Conservation (phyloP, 495 filamentous ascomycete genomes). For the Thermochaetoides thermophila region DNA sequence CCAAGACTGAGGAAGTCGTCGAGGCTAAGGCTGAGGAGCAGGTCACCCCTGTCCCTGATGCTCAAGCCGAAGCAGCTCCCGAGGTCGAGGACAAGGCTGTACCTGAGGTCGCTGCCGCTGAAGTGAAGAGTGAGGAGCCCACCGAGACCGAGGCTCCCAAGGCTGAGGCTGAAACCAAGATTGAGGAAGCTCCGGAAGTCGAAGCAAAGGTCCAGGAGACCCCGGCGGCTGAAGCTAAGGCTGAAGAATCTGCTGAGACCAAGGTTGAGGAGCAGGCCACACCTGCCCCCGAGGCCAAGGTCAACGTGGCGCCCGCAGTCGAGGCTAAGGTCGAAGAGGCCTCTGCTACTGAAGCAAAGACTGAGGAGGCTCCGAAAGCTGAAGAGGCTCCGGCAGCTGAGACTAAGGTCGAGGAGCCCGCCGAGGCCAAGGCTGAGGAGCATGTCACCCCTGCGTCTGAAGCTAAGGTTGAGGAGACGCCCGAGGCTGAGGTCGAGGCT, state of each 20-base stretch:
- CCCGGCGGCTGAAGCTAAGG: background rate
- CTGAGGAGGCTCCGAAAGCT: background rate
- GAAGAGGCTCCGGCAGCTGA: constrained; percentile 4
- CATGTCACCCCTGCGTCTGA: too few relatives aligned
- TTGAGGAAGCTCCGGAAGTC: background rate
- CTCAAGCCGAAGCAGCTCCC: too few relatives aligned
- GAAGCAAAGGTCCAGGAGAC: background rate
- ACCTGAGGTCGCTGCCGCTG: too few relatives aligned
- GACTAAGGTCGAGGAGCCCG: constrained; percentile 2
- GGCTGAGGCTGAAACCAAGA: constrained; percentile 1
- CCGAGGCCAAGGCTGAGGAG: constrained; percentile 3
- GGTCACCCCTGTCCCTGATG: background rate
- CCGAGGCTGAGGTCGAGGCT: too few relatives aligned
- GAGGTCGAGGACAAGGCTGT: too few relatives aligned
- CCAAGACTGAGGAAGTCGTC: background rate
- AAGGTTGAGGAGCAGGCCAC: background rate
- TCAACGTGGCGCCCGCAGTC: background rate
- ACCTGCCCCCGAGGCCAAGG: background rate
- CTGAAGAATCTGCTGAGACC: background rate
- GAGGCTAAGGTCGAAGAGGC: constrained; percentile 3
- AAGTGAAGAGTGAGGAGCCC: too few relatives aligned
- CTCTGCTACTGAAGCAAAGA: background rate
- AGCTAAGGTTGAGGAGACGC: too few relatives aligned
- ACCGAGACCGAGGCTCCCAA: constrained; percentile 2
- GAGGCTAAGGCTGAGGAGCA: background rate